A percentile compares a stretch with the other conserved stretches of the same genome.
phyloP scores from a whole-genome alignment of 2,329 filamentous ascomycete species.

The Fusarium illudens region DNA sequence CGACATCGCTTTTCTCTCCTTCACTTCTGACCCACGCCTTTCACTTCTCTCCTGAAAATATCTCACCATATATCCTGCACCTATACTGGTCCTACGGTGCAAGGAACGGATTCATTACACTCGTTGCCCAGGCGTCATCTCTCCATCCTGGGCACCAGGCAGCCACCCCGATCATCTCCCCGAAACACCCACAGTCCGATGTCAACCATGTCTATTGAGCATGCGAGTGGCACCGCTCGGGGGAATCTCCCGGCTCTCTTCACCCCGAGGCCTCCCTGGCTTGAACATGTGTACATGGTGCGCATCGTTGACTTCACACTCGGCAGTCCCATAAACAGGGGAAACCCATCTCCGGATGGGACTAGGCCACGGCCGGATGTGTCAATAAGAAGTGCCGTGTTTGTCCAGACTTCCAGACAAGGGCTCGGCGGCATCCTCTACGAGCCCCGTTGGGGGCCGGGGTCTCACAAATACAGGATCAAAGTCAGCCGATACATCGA shows the following conservation, averaged over 20 bases:
- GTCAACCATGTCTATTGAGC: background rate
- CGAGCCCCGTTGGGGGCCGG: background rate
- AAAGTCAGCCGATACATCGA: too few species aligned
- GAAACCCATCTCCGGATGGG: background rate
- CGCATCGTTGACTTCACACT: conserved; percentile 27
- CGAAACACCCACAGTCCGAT: background rate
- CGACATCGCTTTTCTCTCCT: background rate
- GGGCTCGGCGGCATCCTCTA: conserved; percentile 23
- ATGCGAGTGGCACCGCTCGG: background rate
- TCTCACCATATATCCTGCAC: background rate
- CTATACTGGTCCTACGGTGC: background rate
- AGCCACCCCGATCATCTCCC: background rate
- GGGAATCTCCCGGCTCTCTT: background rate
- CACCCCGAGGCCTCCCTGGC: conserved; percentile 22
- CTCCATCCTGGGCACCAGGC: background rate
- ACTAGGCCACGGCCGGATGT: background rate
- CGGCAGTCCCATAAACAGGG: background rate
- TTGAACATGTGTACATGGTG: conserved; percentile 16
- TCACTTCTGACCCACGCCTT: background rate
- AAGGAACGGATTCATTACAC: background rate
- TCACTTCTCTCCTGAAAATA: background rate
- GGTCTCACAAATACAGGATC: conserved; percentile 9
- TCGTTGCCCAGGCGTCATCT: background rate
- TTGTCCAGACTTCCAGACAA: conserved; percentile 15
- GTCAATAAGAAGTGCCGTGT: conserved; percentile 26